A percentile compares a stretch with the other conserved stretches of the same genome.
These are phyloP conservation scores for Ceratocystis cacaofunesta DNA, from an alignment of 2,329 filamentous ascomycete species.

Conservation along the genomic window DNA sequence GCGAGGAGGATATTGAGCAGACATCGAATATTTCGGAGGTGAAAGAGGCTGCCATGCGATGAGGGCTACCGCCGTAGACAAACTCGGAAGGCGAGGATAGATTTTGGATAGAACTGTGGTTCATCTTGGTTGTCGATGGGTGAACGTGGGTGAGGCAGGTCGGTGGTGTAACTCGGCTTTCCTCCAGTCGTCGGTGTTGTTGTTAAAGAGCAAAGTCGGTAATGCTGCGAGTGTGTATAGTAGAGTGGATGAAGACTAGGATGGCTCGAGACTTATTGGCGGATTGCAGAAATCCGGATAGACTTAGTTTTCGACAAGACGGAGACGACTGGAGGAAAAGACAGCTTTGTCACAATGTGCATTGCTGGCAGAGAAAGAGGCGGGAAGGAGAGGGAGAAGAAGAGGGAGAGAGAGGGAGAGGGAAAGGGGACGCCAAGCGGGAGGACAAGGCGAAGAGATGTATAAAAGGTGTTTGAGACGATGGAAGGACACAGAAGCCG, in stretches of 20 bases:
- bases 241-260: not conserved
- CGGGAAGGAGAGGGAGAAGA: not conserved
- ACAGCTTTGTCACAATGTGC: slow-evolving; percentile 7
- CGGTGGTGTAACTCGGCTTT: slow-evolving; percentile 22
- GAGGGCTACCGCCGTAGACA: slow-evolving; percentile 22
- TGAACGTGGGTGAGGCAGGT: slow-evolving; percentile 21
- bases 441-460: not conserved
- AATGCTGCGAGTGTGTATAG: not conserved
- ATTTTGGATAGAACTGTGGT: slow-evolving; percentile 25
- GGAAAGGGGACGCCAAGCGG: not conserved
- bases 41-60: slow-evolving; percentile 7
- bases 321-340: slow-evolving; percentile 14
- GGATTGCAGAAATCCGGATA: not conserved
- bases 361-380: slow-evolving; percentile 4
- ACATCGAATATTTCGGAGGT: slow-evolving; percentile 8
- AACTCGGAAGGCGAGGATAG: slow-evolving; percentile 36
- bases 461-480: not conserved
- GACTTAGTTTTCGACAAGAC: slow-evolving; percentile 1
- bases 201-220: slow-evolving; percentile 2
- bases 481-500: not conserved
- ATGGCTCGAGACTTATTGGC: not conserved
- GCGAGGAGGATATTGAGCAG: slow-evolving; percentile 43
- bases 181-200: slow-evolving; percentile 41
- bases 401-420: not conserved
- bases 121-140: slow-evolving; percentile 38